These are phyloP conservation scores for Wickerhamomyces hampshirensis DNA, from an alignment of 805 yeast genomes.

Conservation along the genomic window DNA sequence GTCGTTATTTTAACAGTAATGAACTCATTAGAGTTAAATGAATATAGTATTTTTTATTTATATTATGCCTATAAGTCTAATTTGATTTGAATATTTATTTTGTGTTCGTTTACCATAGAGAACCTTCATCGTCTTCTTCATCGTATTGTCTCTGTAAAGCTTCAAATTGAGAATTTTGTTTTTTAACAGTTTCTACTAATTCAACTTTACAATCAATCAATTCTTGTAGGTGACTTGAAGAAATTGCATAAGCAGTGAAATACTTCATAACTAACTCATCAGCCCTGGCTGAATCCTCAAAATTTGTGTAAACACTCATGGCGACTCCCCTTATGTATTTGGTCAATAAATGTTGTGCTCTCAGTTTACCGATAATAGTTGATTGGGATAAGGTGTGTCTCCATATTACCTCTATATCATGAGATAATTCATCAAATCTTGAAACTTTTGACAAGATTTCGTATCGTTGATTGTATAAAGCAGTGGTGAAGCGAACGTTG, in stretches of 20 bases:
- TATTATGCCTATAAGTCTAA: constrained; percentile 1
- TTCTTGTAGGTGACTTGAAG: constrained; percentile 2
- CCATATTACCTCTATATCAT: constrained; percentile 12
- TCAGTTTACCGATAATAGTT: constrained; percentile 1
- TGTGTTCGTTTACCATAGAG: constrained; percentile 28
- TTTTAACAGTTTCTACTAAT: constrained; percentile 2
- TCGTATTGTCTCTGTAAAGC: constrained; percentile 25
- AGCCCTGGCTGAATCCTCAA: constrained; percentile 6
- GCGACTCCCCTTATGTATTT: constrained; percentile 9
- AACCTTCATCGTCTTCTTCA: constrained; percentile 27
- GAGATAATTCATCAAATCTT: constrained; percentile 6
- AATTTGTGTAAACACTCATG: constrained; percentile 4
- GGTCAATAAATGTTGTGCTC: constrained; percentile 12
- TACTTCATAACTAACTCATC: constrained; percentile 2
- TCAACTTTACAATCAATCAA: neutral
- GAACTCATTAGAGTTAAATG: constrained; percentile 41
- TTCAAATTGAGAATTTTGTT: constrained; percentile 14
- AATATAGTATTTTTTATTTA: no score
- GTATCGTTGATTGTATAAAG: constrained; percentile 11
- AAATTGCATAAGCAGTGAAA: constrained; percentile 7
- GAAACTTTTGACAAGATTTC: constrained; percentile 5
- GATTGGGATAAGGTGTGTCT: constrained; percentile 4
- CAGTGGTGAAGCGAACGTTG: constrained; percentile 7
- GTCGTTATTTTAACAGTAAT: constrained; percentile 75
- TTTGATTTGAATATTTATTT: neutral